Evolutionary conservation across 441 rosid species (phyloP), one percentile per base, ranked within the genome.

Genomic region (Adansonia gregorii): DNA sequence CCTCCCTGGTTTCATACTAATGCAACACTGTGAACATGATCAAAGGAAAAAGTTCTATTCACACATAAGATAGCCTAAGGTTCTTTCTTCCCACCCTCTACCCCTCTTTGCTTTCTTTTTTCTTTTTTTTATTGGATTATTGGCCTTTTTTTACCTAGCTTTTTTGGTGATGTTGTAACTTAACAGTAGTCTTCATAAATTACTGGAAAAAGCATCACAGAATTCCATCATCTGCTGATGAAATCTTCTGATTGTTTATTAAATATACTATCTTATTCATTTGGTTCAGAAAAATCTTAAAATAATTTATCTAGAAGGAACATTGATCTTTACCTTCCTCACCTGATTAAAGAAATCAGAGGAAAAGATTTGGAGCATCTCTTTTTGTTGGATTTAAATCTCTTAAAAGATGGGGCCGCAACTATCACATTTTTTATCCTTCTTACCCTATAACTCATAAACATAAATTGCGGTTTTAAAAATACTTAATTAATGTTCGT

Each of bases 151-250:
- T 64, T 27, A 27, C 43, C 67, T n/a, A 24, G 43, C 17, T 61
- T 11, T 27, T 59, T 2, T 22, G 65, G 39, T 59, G 65, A 59
- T 22, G 35, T 61, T 61, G 64, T 59, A 59, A 20, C 31, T 60
- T 60, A 24, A 24, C 35, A 60, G 10, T 3, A 27, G 17, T 43
- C 3, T 41, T 4, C 54, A 45, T 67, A 8, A 67, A 43, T 67
- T 67, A 52, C 31, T 10, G 45, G 54, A 43, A 19, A 15, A 67
- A 49, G 19, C 39, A 17, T 48, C 41, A 68, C 15, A 48, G 11
- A 48, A 48, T 22, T 27, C 6, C 73, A 22, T 48, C 73, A 68
- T 68, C 35, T 68, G 56, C 73, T 48, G 58, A 46, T 46, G 73
- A 48, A 48, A 48, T 49, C 41, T 48, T 20, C 48, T 48, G 39